These are phyloP conservation scores for Aspergillus indologenus DNA, from an alignment of 495 filamentous ascomycete genomes.

Conservation along the genomic window DNA sequence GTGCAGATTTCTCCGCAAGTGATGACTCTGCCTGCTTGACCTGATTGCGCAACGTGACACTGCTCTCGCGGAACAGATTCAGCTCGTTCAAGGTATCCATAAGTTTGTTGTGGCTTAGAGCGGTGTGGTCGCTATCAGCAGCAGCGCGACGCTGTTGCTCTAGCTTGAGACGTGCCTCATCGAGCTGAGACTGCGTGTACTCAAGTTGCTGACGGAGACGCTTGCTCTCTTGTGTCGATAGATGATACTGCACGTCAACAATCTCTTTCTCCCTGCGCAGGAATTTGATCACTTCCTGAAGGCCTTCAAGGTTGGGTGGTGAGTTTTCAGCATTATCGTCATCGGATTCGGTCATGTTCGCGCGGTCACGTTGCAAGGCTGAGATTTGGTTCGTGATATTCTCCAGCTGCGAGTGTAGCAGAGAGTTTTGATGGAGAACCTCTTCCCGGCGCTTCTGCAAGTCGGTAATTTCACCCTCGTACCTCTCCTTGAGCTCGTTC, in stretches of 20 bases:
- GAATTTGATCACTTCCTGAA: slow-evolving; percentile 86
- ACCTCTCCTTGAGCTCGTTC: slow-evolving; percentile 72
- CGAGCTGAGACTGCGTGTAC: slow-evolving; percentile 78
- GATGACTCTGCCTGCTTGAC: slow-evolving; percentile 71
- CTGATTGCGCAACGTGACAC: slow-evolving; percentile 80
- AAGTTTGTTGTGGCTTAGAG: slow-evolving; percentile 77
- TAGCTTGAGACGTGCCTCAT: slow-evolving; percentile 80
- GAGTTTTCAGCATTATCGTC: slow-evolving; percentile 38
- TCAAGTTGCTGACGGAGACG: slow-evolving; percentile 86
- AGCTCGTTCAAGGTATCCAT: slow-evolving; percentile 93
- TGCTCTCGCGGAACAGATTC: slow-evolving; percentile 92
- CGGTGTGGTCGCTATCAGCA: slow-evolving; percentile 64
- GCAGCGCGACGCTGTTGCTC: slow-evolving; percentile 81
- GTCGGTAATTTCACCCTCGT: slow-evolving; percentile 80
- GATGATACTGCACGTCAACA: slow-evolving; percentile 88
- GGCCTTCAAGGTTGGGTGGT: slow-evolving; percentile 59
- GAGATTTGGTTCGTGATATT: slow-evolving; percentile 74
- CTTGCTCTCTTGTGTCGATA: slow-evolving; percentile 80
- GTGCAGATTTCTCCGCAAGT: slow-evolving; percentile 67
- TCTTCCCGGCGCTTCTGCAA: slow-evolving; percentile 75
- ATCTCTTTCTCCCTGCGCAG: slow-evolving; percentile 97
- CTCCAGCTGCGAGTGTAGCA: slow-evolving; percentile 86
- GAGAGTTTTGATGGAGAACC: slow-evolving; percentile 75
- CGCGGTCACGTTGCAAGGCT: slow-evolving; percentile 69
- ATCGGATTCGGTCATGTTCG: slow-evolving; percentile 46